phyloP scores from a whole-genome alignment of 805 yeast genomes.

The Kodamaea laetipori region DNA sequence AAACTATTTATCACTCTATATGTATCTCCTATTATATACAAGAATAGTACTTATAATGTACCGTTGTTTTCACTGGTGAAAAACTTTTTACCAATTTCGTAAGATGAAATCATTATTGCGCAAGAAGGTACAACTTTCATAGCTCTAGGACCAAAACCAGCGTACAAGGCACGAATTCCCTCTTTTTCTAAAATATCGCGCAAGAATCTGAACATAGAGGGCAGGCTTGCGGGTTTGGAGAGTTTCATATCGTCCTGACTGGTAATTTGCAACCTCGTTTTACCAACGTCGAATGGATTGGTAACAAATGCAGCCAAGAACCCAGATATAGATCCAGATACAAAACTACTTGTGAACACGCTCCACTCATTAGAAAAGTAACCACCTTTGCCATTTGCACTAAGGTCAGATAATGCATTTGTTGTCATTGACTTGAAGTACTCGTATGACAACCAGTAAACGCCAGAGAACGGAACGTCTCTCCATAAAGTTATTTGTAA shows the following conservation, averaged over 20 bases:
- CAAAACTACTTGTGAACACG: constrained; percentile 63
- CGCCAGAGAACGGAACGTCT: constrained; percentile 95
- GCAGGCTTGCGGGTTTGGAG: constrained; percentile 25
- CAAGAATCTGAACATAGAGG: constrained; percentile 71
- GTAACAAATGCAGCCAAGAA: constrained; percentile 82
- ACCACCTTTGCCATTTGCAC: constrained; percentile 1
- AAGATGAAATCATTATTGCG: constrained; percentile 96
- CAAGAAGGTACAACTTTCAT: constrained; percentile 95
- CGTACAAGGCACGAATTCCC: constrained; percentile 82
- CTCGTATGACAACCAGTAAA: constrained; percentile 92
- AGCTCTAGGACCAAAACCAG: constrained; percentile 83
- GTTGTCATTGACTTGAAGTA: constrained; percentile 33
- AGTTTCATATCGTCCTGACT: constrained; percentile 30
- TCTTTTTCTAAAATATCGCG: constrained; percentile 64
- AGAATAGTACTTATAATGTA: constrained; percentile 2
- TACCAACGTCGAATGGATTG: constrained; percentile 97
- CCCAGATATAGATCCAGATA: constrained; percentile 85
- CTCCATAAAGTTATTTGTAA: constrained; percentile 89
- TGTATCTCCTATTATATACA: constrained; percentile 2
- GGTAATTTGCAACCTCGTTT: constrained; percentile 79
- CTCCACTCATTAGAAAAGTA: constrained; percentile 33
- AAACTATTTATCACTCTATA: constrained; percentile 2
- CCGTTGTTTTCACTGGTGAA: constrained; percentile 23
- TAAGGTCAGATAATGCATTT: neutral
- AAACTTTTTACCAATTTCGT: constrained; percentile 78